Evolutionary conservation across 1,284 basidiomycete species (phyloP), one percentile per base, ranked within the genome.

Genomic region (Schizopora paradoxa): DNA sequence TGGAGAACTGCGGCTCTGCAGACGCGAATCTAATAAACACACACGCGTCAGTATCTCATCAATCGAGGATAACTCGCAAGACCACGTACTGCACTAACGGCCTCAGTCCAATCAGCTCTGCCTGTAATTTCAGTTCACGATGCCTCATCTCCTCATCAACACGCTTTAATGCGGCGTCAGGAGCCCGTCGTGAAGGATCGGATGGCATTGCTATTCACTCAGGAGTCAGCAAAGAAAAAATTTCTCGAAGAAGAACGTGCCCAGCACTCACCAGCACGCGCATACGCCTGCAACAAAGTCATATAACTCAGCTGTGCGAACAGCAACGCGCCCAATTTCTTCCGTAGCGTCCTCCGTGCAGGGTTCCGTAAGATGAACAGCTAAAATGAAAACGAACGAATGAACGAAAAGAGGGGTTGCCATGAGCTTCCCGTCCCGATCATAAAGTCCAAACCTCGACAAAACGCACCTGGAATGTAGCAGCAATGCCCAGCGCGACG

Each of bases 291-390:
- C 13, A 64, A 52, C 13, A 63, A 32, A 10, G 61, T 57, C 14
- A 55, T 46, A 38, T 65, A 63, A n/a, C 57, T 55, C 26, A 59
- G 43, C 29, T 60, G 54, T 0, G 47, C 37, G 34, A 53, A 56
- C 21, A 57, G 56, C 29, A 65, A 31, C 14, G 54, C 45, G 5
- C 62, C 61, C 4, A 63, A 45, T 16, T 52, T 48, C 34, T 59
- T 56, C 11, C 65, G 54, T 4, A 67, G 55, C 6, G 57, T 58
- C n/a, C 58, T 45, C 26, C 62, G 54, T 2, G 65, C 65, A 0
- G 65, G 65, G 32, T 61, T 62, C 7, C 65, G 58, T 0, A 65
- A 52, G 16, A 67, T 55, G 41, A 66, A 54, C 19, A 60, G 51
- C 51, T 53, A 22, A 26, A 6, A 14, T 14, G 29, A 19, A 26